Evolutionary conservation across 148 eudicot species (phyloP).

Genomic region (Cornus kousa): DNA sequence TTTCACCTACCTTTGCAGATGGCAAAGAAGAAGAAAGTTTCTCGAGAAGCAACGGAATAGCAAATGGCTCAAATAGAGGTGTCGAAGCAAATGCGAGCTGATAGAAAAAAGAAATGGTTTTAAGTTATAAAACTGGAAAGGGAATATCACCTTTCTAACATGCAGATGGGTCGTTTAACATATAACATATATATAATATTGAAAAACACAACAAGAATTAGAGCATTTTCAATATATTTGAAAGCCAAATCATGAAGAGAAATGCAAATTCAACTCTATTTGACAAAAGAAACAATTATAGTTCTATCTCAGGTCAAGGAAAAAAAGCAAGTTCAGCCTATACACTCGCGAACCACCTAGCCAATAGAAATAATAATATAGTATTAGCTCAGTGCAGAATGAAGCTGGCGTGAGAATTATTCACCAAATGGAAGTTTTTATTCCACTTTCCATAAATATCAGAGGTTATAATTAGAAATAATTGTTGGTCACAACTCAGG

Average conservation of each 20-base stretch:
- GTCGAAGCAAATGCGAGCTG: constrained; percentile 88
- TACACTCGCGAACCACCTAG: no score
- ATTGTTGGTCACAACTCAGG: not conserved
- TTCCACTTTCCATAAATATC: not conserved
- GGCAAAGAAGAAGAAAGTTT: constrained; percentile 84
- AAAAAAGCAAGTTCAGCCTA: no score
- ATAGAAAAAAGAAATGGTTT: constrained; percentile 11
- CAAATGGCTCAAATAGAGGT: constrained; percentile 80
- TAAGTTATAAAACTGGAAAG: constrained; percentile 1
- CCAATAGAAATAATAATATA: no score
- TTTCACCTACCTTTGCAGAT: constrained; percentile 63
- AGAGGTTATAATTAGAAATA: no score
- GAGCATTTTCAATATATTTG: not conserved
- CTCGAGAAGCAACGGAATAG: constrained; percentile 82
- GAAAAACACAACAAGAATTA: not conserved
- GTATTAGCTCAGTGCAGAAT: no score
- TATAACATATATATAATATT: not conserved
- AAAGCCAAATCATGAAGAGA: not conserved
- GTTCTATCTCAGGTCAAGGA: no score
- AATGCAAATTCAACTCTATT: no score
- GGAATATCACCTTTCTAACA: not conserved
- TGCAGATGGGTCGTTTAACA: not conserved
- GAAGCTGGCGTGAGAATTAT: no score
- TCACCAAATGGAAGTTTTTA: not conserved
- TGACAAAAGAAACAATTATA: no score